Conservation (phyloP, 2,329 filamentous ascomycete species). For the Nakataea oryzae region DNA sequence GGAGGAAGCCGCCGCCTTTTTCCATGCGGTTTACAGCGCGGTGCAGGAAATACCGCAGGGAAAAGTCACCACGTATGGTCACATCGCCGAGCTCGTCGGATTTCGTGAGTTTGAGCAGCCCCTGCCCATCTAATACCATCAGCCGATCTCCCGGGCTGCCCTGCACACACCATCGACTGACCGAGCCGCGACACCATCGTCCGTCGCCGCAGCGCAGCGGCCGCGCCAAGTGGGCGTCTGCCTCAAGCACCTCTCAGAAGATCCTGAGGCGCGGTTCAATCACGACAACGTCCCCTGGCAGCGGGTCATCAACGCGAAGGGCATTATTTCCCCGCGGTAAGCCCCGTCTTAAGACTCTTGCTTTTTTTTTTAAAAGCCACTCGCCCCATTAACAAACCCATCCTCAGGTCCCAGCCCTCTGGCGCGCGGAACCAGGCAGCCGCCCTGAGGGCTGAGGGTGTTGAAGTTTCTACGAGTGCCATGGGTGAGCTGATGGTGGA, state of each 20-base stretch:
- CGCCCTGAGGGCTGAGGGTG: conserved; percentile 39
- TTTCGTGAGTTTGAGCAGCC: conserved; percentile 44
- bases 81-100: conserved; percentile 63
- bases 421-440: conserved; percentile 39
- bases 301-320: conserved; percentile 80
- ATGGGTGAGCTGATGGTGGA: conserved; percentile 43
- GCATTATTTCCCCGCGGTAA: conserved; percentile 74
- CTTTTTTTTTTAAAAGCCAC: not conserved
- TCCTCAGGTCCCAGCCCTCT: conserved; percentile 34
- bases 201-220: conserved; percentile 44
- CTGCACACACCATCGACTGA: not conserved
- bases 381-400: not conserved
- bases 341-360: no score
- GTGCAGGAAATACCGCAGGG: conserved; percentile 78
- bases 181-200: not conserved
- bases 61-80: conserved; percentile 79
- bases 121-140: not conserved
- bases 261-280: conserved; percentile 49
- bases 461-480: conserved; percentile 32
- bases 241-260: conserved; percentile 69
- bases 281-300: conserved; percentile 84
- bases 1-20: conserved; percentile 67
- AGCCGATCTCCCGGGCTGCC: not conserved
- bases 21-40: conserved; percentile 67
- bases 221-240: conserved; percentile 82